Percentiles rank a stretch among this genome's conserved stretches.
phyloP scores from a whole-genome alignment of 768 basidiomycete species.

The Boletus reticulatus region DNA sequence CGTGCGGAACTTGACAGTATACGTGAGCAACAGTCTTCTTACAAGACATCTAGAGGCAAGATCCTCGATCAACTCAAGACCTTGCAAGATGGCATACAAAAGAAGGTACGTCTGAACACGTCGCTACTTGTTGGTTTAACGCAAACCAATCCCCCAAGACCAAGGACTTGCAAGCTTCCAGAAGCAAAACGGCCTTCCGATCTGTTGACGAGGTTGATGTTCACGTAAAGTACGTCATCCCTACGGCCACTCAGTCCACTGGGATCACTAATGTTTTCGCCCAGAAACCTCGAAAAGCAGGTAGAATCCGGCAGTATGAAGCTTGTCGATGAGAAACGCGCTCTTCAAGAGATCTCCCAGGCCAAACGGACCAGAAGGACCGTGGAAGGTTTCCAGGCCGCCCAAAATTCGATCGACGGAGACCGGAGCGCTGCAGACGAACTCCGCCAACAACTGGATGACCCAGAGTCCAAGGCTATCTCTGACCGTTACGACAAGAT shows the following conservation, averaged over 20 bases:
- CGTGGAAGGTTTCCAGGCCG: slow-evolving; percentile 78
- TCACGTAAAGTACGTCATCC: slow-evolving; percentile 68
- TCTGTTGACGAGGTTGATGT: slow-evolving; percentile 83
- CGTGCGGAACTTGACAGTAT: slow-evolving; percentile 80
- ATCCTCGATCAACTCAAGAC: slow-evolving; percentile 75
- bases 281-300: slow-evolving; percentile 80
- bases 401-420: slow-evolving; percentile 78
- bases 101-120: slow-evolving; percentile 56
- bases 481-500: slow-evolving; percentile 81
- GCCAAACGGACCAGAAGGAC: slow-evolving; percentile 66
- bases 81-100: slow-evolving; percentile 73
- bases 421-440: slow-evolving; percentile 75
- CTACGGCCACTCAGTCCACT: neutral
- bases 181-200: slow-evolving; percentile 77
- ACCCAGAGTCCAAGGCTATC: slow-evolving; percentile 81
- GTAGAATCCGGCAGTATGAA: slow-evolving; percentile 92
- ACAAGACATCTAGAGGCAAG: slow-evolving; percentile 69
- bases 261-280: slow-evolving; percentile 3
- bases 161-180: slow-evolving; percentile 82
- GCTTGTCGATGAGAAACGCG: slow-evolving; percentile 93
- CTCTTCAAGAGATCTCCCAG: slow-evolving; percentile 83
- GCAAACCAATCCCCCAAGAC: slow-evolving; percentile 44
- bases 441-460: slow-evolving; percentile 80
- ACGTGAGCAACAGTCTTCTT: slow-evolving; percentile 73
- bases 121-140: neutral